phyloP scores from a whole-genome alignment of 306 rosid species.

The Prunus mongolica region DNA sequence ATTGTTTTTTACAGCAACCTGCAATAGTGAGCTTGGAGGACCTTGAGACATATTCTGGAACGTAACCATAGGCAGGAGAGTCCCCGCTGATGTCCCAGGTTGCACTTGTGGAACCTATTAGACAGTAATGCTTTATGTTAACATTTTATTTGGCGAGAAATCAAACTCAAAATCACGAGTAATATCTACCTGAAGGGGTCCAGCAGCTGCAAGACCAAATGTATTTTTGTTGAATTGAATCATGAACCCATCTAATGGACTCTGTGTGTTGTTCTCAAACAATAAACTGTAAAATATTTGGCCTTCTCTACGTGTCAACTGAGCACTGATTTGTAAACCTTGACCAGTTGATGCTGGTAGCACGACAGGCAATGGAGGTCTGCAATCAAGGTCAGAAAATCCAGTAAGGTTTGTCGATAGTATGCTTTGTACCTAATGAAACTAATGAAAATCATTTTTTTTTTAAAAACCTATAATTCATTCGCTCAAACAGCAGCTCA shows the following conservation, averaged over 20 bases:
- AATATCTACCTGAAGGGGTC: constrained; percentile 71
- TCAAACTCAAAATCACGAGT: not conserved
- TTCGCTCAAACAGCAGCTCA: not conserved
- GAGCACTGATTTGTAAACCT: constrained; percentile 97
- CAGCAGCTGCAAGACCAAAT: constrained; percentile 95
- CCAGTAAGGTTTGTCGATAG: constrained; percentile 19
- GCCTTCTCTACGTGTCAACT: constrained; percentile 67
- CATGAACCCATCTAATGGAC: constrained; percentile 91
- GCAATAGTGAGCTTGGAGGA: constrained; percentile 86
- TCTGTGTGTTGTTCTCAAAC: constrained; percentile 82
- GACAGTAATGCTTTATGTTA: constrained; percentile 19
- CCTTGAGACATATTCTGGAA: constrained; percentile 97
- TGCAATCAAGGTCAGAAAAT: constrained; percentile 38
- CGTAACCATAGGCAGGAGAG: constrained; percentile 86
- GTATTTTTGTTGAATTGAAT: constrained; percentile 97
- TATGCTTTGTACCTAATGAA: not conserved
- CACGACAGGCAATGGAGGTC: constrained; percentile 81
- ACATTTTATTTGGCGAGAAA: constrained; percentile 12
- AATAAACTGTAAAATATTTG: constrained; percentile 78
- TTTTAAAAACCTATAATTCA: not conserved
- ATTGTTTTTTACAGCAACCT: constrained; percentile 86
- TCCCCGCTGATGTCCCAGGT: constrained; percentile 65
- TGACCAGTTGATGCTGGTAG: constrained; percentile 82
- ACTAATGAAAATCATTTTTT: not conserved
- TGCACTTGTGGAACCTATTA: constrained; percentile 75